phyloP scores from a whole-genome alignment of 352 stramenopile species.

The Lagenidium giganteum region DNA sequence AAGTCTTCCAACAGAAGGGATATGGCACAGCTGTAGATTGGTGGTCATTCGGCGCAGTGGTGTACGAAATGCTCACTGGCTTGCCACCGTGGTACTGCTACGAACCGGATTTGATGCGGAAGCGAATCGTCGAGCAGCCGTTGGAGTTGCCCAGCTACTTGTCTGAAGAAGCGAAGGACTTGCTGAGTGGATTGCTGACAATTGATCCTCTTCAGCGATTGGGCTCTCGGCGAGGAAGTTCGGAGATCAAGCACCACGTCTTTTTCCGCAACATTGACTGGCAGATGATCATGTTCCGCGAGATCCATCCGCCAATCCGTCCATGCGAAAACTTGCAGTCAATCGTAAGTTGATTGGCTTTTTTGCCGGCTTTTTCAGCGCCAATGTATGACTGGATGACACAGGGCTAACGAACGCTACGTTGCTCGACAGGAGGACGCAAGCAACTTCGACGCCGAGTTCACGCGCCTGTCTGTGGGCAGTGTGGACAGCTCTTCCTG shows the following conservation, averaged over 20 bases:
- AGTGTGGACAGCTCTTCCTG: constrained; percentile 26
- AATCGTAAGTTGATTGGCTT: constrained; percentile 34
- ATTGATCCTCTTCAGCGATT: constrained; percentile 40
- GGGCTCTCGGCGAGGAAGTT: constrained; percentile 38
- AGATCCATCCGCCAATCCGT: constrained; percentile 53
- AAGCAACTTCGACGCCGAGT: constrained; percentile 85
- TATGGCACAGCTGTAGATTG: constrained; percentile 79
- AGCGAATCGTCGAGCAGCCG: constrained; percentile 39
- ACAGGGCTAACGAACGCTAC: too few species aligned
- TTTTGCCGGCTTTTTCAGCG: too few species aligned
- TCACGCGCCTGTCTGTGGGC: constrained; percentile 58
- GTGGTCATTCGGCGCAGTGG: constrained; percentile 71
- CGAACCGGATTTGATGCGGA: constrained; percentile 42
- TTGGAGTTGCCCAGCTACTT: constrained; percentile 55
- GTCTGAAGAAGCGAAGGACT: constrained; percentile 35
- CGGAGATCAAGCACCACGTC: constrained; percentile 48
- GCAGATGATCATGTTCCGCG: constrained; percentile 55
- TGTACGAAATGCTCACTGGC: constrained; percentile 78
- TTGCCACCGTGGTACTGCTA: constrained; percentile 75
- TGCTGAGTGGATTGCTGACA: constrained; percentile 47
- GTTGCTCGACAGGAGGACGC: constrained; percentile 34
- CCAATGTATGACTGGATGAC: too few species aligned
- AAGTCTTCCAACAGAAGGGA: constrained; percentile 53
- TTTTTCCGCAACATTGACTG: constrained; percentile 72
- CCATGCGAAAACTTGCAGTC: constrained; percentile 40